Evolutionary conservation across 192 early-diverging fungal species (phyloP).

Genomic region (Lobosporangium transversale): DNA sequence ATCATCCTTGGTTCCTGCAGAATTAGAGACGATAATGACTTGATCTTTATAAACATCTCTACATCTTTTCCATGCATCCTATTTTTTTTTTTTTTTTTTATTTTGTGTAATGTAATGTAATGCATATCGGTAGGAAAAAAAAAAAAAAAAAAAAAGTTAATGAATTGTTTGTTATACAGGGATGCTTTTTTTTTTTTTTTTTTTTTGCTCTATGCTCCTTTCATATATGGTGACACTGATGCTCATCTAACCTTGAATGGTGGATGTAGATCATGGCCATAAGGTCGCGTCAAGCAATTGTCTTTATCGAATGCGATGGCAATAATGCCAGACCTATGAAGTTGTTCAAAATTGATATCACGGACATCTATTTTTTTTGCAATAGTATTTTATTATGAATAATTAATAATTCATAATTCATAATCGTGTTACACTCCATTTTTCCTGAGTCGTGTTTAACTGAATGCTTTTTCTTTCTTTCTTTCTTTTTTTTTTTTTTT

Average conservation of each 20-base stretch:
- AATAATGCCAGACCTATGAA: conserved; percentile 69
- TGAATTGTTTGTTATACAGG: not conserved
- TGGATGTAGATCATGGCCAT: conserved; percentile 72
- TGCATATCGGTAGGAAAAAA: too few relatives aligned
- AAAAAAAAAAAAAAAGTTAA: not conserved
- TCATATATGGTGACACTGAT: too few relatives aligned
- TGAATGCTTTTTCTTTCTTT: not conserved
- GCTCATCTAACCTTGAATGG: conserved; percentile 70
- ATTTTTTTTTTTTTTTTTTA: not conserved
- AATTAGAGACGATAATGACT: conserved; percentile 92
- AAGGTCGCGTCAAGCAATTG: conserved; percentile 93
- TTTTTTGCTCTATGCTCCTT: too few relatives aligned
- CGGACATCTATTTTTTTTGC: conserved; percentile 78
- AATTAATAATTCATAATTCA: too few relatives aligned
- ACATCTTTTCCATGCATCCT: conserved; percentile 76
- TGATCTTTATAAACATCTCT: conserved; percentile 65
- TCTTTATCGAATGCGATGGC: conserved; percentile 97
- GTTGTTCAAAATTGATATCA: conserved; percentile 67
- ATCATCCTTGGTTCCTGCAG: conserved; percentile 87
- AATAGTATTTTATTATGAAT: too few relatives aligned
- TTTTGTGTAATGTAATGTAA: too few relatives aligned
- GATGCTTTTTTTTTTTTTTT: not conserved
- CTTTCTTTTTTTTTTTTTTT: too few relatives aligned
- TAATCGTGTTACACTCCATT: too few relatives aligned
- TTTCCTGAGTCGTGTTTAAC: too few relatives aligned